phyloP scores from a whole-genome alignment of 768 basidiomycete species.

The Leccinellum luteum region DNA sequence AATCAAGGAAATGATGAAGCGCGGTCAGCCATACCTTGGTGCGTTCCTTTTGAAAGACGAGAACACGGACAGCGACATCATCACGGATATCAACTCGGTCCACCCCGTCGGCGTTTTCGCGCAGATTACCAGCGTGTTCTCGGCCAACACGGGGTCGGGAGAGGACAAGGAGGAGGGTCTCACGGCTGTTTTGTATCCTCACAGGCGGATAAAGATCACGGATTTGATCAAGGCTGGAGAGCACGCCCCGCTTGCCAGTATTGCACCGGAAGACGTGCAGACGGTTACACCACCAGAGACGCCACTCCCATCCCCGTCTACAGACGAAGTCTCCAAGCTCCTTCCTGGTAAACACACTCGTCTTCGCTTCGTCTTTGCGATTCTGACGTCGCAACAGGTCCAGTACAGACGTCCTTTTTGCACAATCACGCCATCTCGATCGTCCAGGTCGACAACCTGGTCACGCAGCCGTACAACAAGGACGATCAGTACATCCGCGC shows the following conservation, averaged over 20 bases:
- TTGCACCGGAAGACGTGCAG: slow-evolving; percentile 38
- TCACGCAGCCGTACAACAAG: slow-evolving; percentile 80
- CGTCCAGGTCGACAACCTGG: slow-evolving; percentile 83
- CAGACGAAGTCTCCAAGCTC: slow-evolving; percentile 27
- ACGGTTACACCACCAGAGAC: slow-evolving; percentile 46
- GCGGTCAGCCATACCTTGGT: slow-evolving; percentile 95
- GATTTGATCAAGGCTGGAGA: slow-evolving; percentile 75
- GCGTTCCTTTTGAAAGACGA: slow-evolving; percentile 96
- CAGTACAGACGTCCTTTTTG: slow-evolving; percentile 81
- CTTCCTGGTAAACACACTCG: slow-evolving; percentile 18
- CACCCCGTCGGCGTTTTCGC: slow-evolving; percentile 95
- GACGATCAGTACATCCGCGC: slow-evolving; percentile 95
- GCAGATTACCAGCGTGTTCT: slow-evolving; percentile 92
- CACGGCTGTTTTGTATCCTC: slow-evolving; percentile 94
- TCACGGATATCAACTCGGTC: slow-evolving; percentile 83
- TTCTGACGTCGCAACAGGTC: slow-evolving; percentile 36
- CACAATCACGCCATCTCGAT: slow-evolving; percentile 82
- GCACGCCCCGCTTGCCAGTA: slow-evolving; percentile 32
- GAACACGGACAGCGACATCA: slow-evolving; percentile 87
- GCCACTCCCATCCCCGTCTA: slow-evolving; percentile 32
- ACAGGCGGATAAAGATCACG: slow-evolving; percentile 84
- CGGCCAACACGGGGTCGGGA: slow-evolving; percentile 49
- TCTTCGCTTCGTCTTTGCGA: background rate
- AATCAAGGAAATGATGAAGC: slow-evolving; percentile 95
- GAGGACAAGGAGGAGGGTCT: slow-evolving; percentile 82